A percentile compares a stretch with the other conserved stretches of the same genome.
Evolutionary conservation across 371 early-diverging fungal species (phyloP).

Genomic region (Gilbertella persicaria): DNA sequence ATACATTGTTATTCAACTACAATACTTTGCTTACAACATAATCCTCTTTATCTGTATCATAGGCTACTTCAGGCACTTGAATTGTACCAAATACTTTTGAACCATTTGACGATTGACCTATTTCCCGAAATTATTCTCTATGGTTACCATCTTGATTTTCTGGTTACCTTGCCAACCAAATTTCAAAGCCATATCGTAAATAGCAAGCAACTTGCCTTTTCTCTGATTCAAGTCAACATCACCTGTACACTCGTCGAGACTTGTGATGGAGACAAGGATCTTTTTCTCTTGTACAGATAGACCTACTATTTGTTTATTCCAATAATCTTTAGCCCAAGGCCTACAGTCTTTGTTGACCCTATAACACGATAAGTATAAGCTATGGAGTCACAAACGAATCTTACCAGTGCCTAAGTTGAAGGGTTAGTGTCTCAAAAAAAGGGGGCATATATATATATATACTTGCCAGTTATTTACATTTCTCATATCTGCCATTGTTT

Average conservation of each 20-base stretch:
- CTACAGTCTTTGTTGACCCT: conserved; percentile 94
- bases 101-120: conserved; percentile 11
- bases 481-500: conserved; percentile 66
- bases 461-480: conserved; percentile 80
- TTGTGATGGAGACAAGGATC: conserved; percentile 53
- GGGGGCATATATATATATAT: background rate
- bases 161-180: conserved; percentile 26
- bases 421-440: background rate
- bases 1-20: background rate
- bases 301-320: conserved; percentile 56
- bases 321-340: conserved; percentile 83
- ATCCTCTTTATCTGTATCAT: conserved; percentile 80
- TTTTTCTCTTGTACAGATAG: conserved; percentile 48
- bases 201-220: conserved; percentile 88
- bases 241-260: conserved; percentile 68
- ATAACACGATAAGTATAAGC: conserved; percentile 33
- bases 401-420: conserved; percentile 42
- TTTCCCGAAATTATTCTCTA: background rate
- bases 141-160: background rate
- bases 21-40: conserved; percentile 56
- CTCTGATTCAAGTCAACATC: conserved; percentile 92
- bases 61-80: conserved; percentile 85
- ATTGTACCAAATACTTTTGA: conserved; percentile 65
- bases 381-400: background rate
- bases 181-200: conserved; percentile 79